Percentiles rank a stretch among this genome's conserved stretches.
Conservation (phyloP, 2,329 filamentous ascomycete genomes). For the Thielaviopsis euricoi region DNA sequence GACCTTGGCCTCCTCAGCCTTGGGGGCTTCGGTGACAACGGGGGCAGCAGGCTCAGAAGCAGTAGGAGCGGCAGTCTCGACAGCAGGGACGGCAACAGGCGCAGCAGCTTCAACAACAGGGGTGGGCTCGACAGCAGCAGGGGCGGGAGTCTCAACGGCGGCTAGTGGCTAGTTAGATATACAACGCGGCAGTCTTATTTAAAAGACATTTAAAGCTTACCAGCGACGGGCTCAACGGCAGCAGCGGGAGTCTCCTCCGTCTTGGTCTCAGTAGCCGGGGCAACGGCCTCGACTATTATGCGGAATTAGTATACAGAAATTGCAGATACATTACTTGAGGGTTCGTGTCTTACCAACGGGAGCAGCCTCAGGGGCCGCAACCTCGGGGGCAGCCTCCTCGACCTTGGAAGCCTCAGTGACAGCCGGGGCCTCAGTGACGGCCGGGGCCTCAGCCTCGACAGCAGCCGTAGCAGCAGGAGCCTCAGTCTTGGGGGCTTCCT, state of each 20-base stretch:
- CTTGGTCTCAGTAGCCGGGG: constrained; percentile 16
- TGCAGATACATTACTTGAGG: not conserved
- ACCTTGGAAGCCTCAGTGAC: constrained; percentile 2
- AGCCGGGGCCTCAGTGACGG: constrained; percentile 2
- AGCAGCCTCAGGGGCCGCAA: constrained; percentile 12
- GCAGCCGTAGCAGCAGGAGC: not conserved
- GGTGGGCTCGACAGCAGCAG: not conserved
- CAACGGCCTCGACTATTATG: not conserved
- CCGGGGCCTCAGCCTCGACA: not conserved
- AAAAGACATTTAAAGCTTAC: not conserved
- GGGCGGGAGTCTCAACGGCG: not conserved
- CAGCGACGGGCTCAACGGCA: constrained; percentile 2
- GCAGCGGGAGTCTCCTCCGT: constrained; percentile 13
- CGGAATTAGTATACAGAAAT: not conserved
- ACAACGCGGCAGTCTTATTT: not conserved
- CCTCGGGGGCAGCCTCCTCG: constrained; percentile 15
- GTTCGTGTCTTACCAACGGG: not conserved
- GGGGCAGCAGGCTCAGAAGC: not conserved
- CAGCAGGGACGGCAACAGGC: constrained; percentile 4
- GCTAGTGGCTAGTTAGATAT: not conserved
- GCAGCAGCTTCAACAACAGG: not conserved
- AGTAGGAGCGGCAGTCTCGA: constrained; percentile 15
- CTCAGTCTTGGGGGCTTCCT: not conserved
- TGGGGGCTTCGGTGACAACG: constrained; percentile 12
- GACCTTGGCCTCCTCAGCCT: constrained; percentile 12